A percentile compares a stretch with the other conserved stretches of the same genome.
These are phyloP conservation scores for Nakazawaea ambrosiae DNA, from an alignment of 805 yeast species.

Conservation along the genomic window DNA sequence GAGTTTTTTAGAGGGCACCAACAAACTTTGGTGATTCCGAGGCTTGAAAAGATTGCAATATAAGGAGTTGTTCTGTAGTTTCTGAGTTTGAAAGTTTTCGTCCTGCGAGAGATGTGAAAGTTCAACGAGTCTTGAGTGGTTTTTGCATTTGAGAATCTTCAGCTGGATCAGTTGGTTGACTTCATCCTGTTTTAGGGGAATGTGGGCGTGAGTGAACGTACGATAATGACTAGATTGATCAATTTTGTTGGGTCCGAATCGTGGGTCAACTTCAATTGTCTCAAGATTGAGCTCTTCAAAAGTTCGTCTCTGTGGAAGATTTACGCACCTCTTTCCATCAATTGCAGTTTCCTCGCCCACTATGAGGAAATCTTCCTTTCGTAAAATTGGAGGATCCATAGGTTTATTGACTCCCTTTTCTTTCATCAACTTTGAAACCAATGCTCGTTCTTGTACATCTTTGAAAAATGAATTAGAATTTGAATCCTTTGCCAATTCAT, in stretches of 20 bases:
- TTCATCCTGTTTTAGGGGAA: too few relatives aligned
- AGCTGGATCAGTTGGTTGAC: too few relatives aligned
- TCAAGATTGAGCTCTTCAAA: too few relatives aligned
- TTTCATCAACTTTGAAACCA: slow-evolving; percentile 8
- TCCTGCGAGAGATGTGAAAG: neutral
- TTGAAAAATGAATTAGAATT: slow-evolving; percentile 3
- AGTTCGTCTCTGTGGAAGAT: too few relatives aligned
- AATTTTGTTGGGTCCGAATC: too few relatives aligned
- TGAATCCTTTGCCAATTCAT: too few relatives aligned
- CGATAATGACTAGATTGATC: too few relatives aligned
- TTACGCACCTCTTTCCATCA: too few relatives aligned
- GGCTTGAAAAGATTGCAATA: slow-evolving; percentile 8
- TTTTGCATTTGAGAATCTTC: neutral
- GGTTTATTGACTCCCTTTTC: slow-evolving; percentile 7
- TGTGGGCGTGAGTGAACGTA: too few relatives aligned
- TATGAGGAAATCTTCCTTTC: slow-evolving; percentile 3
- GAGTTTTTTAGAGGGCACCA: slow-evolving; percentile 6
- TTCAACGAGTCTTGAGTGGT: slow-evolving; percentile 4
- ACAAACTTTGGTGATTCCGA: slow-evolving; percentile 1
- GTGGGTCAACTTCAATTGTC: too few relatives aligned
- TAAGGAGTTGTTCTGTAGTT: neutral
- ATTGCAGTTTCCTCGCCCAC: too few relatives aligned
- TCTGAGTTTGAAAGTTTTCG: neutral
- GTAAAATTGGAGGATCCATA: slow-evolving; percentile 3
- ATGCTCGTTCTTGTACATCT: slow-evolving; percentile 1